Evolutionary conservation across 2,329 filamentous ascomycete species (phyloP), one percentile per base, ranked within the genome.

Genomic region (Dactylonectria macrodidyma): DNA sequence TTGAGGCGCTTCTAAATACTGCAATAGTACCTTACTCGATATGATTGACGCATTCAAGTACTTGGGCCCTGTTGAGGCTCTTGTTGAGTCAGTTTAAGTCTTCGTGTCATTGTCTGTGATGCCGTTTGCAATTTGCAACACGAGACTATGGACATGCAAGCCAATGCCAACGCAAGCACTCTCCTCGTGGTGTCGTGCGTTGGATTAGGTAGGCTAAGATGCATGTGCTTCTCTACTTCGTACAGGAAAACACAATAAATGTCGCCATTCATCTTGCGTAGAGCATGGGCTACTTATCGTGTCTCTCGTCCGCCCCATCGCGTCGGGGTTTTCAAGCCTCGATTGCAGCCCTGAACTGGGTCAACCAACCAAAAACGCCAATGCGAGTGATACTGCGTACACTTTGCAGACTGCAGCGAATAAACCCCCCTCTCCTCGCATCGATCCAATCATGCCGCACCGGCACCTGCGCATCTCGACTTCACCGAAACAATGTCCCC

Each of bases 281-380:
- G 7, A 8, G 26, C 26, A 30, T 30, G 26, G 26, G n/a, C 41
- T 44, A 14, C 41, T 44, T 44, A 44, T 44, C 41, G 41, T 44
- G 14, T 9, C 24, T 12, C 33, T 54, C 51, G 51, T 54, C 33
- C 51, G 51, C 51, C n/a, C 51, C 36, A 8, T 19, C n/a, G n/a
- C 10, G 19, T 36, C 22, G 30, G 36, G n/a, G 19, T n/a, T 54
- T 54, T 54, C 51, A 54, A 54, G 51, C 51, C 51, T 12, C 51
- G 5, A 34, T 36, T 34, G 34, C 51, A 54, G 51, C 51, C 51
- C 51, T 54, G 51, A 19, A 14, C 33, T 36, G 5, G n/a, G 14
- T 7, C 30, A 22, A 8, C 51, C 51, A 54, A 54, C 51, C 51
- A 54, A 12, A 22, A 4, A 14, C 30, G n/a, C 51, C 51, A 54